Percentiles rank a stretch among this genome's conserved stretches.
These are phyloP conservation scores for Boletales sp. DNA, from an alignment of 768 basidiomycete genomes.

Conservation along the genomic window DNA sequence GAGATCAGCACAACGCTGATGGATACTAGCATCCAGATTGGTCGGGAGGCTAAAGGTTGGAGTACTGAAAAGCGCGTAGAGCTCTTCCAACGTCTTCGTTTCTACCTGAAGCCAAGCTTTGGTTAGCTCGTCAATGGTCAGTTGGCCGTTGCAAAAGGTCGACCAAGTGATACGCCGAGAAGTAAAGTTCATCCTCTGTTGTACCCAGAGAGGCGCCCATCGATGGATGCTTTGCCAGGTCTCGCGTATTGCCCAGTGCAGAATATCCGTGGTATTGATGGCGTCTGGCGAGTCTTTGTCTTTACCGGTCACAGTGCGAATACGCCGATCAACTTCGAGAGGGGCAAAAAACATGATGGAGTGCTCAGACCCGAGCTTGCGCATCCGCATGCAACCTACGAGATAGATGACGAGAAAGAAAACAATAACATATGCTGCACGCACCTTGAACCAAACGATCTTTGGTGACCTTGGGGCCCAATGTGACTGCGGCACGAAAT, in stretches of 20 bases:
- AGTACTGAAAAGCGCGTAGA: constrained; percentile 25
- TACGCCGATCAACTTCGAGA: constrained; percentile 38
- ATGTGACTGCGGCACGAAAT: constrained; percentile 13
- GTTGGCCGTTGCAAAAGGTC: constrained; percentile 9
- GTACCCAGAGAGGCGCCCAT: constrained; percentile 39
- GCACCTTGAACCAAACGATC: constrained; percentile 14
- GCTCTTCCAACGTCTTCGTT: constrained; percentile 32
- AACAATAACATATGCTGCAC: too few relatives aligned
- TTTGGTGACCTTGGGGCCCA: constrained; percentile 15
- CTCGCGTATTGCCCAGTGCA: constrained; percentile 44
- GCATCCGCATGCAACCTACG: constrained; percentile 55
- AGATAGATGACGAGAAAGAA: neutral
- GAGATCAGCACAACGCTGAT: neutral
- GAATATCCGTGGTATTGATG: constrained; percentile 31
- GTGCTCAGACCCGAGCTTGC: constrained; percentile 44
- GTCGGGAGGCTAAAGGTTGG: constrained; percentile 17
- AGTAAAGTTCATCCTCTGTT: constrained; percentile 37
- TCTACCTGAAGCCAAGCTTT: constrained; percentile 39
- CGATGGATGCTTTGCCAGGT: constrained; percentile 40
- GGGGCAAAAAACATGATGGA: constrained; percentile 49
- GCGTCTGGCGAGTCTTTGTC: neutral
- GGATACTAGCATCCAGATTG: neutral
- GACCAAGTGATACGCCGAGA: constrained; percentile 22
- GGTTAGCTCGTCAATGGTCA: neutral
- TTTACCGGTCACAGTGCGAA: constrained; percentile 28